phyloP scores from a whole-genome alignment of 1,284 basidiomycete genomes.

The Cronartium quercuum region DNA sequence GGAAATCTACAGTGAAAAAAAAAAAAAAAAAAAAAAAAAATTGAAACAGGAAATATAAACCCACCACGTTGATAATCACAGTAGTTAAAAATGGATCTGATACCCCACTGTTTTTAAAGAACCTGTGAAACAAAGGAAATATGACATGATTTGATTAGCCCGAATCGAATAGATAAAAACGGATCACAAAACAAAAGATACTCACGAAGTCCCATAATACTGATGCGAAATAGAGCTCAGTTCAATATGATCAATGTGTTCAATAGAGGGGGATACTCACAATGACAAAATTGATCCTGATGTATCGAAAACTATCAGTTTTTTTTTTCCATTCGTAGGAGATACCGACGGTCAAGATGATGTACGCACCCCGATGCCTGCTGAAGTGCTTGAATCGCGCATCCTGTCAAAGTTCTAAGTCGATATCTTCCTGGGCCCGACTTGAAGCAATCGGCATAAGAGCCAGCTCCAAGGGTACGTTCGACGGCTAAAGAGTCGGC shows the following conservation, averaged over 20 bases:
- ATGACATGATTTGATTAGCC: constrained; percentile 15
- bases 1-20: constrained; percentile 54
- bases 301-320: background rate
- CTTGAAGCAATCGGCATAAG: constrained; percentile 50
- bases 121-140: background rate
- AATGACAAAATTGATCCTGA: constrained; percentile 35
- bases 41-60: background rate
- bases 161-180: background rate
- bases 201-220: constrained; percentile 36
- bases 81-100: constrained; percentile 51
- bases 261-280: no score
- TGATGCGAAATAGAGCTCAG: no score
- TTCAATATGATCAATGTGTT: no score
- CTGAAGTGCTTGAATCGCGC: constrained; percentile 64
- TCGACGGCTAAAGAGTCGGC: constrained; percentile 47
- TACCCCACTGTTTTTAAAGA: constrained; percentile 46
- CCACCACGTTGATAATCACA: constrained; percentile 63
- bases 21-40: no score
- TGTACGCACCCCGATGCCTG: constrained; percentile 62
- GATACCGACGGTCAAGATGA: background rate
- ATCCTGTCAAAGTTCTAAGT: constrained; percentile 68
- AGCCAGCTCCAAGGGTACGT: constrained; percentile 46
- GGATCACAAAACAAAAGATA: background rate
- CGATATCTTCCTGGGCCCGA: constrained; percentile 55
- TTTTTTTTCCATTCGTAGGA: background rate